A percentile compares a stretch with the other conserved stretches of the same genome.
Conservation (phyloP, 108 stramenopile species). For the Nitzschia sp. region DNA sequence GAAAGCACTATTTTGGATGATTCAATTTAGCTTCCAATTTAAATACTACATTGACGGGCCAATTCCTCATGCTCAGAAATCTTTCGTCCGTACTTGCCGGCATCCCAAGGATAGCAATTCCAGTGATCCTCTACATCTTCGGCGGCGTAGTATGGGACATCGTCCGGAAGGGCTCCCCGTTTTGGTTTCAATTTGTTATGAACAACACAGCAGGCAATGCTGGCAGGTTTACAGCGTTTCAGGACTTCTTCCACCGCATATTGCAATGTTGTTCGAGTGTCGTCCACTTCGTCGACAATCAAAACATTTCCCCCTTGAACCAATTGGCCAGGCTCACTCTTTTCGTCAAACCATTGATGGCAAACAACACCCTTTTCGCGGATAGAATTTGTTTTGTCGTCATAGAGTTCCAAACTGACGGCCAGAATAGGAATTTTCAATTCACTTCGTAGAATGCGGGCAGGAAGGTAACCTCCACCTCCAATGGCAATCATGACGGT, state of each 20-base stretch:
- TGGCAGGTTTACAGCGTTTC: slow-evolving; percentile 14
- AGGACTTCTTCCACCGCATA: slow-evolving; percentile 33
- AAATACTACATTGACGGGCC: slow-evolving; percentile 23
- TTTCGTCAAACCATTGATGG: slow-evolving; percentile 45
- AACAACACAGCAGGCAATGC: slow-evolving; percentile 36
- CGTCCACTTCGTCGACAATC: slow-evolving; percentile 55
- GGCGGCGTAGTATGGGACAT: slow-evolving; percentile 38
- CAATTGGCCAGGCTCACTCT: slow-evolving; percentile 22
- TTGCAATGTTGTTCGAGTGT: slow-evolving; percentile 44
- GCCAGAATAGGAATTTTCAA: slow-evolving; percentile 43
- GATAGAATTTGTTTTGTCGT: slow-evolving; percentile 39
- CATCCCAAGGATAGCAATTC: slow-evolving; percentile 58
- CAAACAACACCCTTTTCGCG: slow-evolving; percentile 13
- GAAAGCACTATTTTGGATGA: too few species aligned
- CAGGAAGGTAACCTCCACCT: slow-evolving; percentile 48
- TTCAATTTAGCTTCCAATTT: background rate
- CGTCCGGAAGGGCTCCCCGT: slow-evolving; percentile 27
- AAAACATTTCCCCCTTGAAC: slow-evolving; percentile 34
- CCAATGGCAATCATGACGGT: slow-evolving; percentile 51
- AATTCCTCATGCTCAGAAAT: slow-evolving; percentile 38
- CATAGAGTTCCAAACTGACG: slow-evolving; percentile 43
- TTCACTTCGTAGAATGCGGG: slow-evolving; percentile 47
- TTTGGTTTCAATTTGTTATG: slow-evolving; percentile 52
- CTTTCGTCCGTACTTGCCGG: slow-evolving; percentile 35
- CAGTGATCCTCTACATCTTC: slow-evolving; percentile 44